Evolutionary conservation across 2,329 filamentous ascomycete species (phyloP), one percentile per base, ranked within the genome.

Genomic region (Penicillium vulpinum): DNA sequence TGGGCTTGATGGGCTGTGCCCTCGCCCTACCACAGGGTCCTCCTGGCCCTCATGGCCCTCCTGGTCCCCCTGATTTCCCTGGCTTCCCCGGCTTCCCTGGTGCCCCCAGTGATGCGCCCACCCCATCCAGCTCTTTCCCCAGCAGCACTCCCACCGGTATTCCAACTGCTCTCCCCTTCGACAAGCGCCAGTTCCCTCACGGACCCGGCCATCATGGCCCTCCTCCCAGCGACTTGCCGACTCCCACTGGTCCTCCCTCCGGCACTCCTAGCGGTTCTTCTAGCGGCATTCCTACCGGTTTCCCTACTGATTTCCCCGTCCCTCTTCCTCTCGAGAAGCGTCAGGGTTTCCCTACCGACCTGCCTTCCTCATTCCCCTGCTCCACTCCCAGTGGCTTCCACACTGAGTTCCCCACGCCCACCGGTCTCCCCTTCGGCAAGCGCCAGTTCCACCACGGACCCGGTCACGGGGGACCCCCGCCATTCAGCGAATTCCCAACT

Each of bases 1-100:
- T 65, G 59, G 59, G 62, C 41, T 58, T 66, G 57, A 59, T 65
- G 62, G 59, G 62, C 58, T 65, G 62, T 28, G 62, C 62, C 62
- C 59, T 66, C 52, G 63, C 63, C 49, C 47, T 62, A 2, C 62
- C 62, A 39, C 60, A 64, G 26, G 55, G 48, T 15, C 33, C 50
- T 45, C n/a, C n/a, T n/a, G n/a, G n/a, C n/a, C n/a, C n/a, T n/a
- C n/a, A n/a, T n/a, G n/a, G n/a, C n/a, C n/a, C n/a, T n/a, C n/a
- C n/a, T n/a, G n/a, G 36, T 29, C 28, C 31, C 31, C 29, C 43
- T 11, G 46, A 45, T 28, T 53, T 49, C 38, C 6, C 24, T 11
- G 33, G 50, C 9, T 5, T 38, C 22, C 52, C 45, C 9, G 24
- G 41, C n/a, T n/a, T n/a, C n/a, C n/a, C n/a, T n/a, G n/a, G n/a